These are phyloP conservation scores for Kodamaea alishanica DNA, from an alignment of 1,139 yeast genomes.

Conservation along the genomic window DNA sequence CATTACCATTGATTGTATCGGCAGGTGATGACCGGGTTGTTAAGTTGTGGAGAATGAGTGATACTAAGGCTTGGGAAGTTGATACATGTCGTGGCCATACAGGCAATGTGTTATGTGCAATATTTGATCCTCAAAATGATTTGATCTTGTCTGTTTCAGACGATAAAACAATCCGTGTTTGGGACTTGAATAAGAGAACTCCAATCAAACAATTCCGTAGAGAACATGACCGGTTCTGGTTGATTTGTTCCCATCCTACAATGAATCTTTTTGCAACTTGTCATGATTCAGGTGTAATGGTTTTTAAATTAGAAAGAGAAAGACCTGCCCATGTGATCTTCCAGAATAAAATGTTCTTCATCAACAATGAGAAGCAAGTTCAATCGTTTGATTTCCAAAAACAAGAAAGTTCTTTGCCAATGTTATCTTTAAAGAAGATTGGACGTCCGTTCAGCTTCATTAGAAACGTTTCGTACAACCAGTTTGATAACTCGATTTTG, in stretches of 20 bases:
- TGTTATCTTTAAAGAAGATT: slow-evolving; percentile 77
- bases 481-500: slow-evolving; percentile 82
- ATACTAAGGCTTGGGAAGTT: slow-evolving; percentile 98
- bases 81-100: slow-evolving; percentile 98
- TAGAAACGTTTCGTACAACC: slow-evolving; percentile 83
- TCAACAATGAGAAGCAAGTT: slow-evolving; percentile 83
- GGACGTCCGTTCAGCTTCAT: slow-evolving; percentile 87
- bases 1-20: slow-evolving; percentile 89
- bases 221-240: slow-evolving; percentile 94
- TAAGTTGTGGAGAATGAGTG: slow-evolving; percentile 97
- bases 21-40: slow-evolving; percentile 96
- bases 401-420: slow-evolving; percentile 66
- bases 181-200: slow-evolving; percentile 94
- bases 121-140: slow-evolving; percentile 93
- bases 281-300: slow-evolving; percentile 97
- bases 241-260: slow-evolving; percentile 81
- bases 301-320: slow-evolving; percentile 95
- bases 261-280: slow-evolving; percentile 94
- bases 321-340: slow-evolving; percentile 83
- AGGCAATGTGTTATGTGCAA: slow-evolving; percentile 82
- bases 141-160: slow-evolving; percentile 90
- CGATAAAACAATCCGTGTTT: slow-evolving; percentile 94
- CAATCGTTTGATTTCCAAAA: slow-evolving; percentile 69
- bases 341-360: slow-evolving; percentile 67
- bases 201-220: slow-evolving; percentile 94